A percentile compares a stretch with the other conserved stretches of the same genome.
These are phyloP conservation scores for Scleroderma bovista DNA, from an alignment of 768 basidiomycete genomes.

Conservation along the genomic window DNA sequence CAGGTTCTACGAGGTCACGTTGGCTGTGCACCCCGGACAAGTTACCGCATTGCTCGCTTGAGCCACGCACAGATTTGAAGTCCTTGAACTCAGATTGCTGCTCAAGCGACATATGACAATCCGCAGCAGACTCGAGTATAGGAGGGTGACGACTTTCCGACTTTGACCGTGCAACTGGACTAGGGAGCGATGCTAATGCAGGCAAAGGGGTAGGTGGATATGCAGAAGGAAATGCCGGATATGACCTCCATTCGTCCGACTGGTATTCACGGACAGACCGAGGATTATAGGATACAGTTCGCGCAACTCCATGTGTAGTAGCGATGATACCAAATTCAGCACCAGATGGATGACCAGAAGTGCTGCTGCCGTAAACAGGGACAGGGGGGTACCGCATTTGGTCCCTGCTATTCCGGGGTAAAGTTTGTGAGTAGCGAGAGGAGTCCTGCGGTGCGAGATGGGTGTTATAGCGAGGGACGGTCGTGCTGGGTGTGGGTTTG, in stretches of 20 bases:
- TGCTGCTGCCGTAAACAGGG: constrained; percentile 37
- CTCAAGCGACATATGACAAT: constrained; percentile 70
- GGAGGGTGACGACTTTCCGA: constrained; percentile 12
- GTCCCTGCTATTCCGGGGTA: constrained; percentile 21
- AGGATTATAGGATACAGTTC: constrained; percentile 2
- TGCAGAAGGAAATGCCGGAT: constrained; percentile 71
- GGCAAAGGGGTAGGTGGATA: constrained; percentile 68
- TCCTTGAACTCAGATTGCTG: constrained; percentile 52
- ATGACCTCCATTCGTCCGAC: constrained; percentile 68
- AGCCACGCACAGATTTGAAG: constrained; percentile 53
- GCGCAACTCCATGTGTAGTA: neutral
- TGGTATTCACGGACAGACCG: constrained; percentile 29
- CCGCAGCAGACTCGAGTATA: constrained; percentile 44
- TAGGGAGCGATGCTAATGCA: constrained; percentile 30
- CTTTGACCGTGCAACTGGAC: constrained; percentile 5
- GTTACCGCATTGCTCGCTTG: constrained; percentile 48
- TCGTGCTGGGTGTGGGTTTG: constrained; percentile 13
- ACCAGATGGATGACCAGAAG: constrained; percentile 21
- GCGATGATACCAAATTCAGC: constrained; percentile 10
- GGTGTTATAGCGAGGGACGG: constrained; percentile 18
- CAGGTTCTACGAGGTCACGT: constrained; percentile 1
- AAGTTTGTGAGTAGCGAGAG: constrained; percentile 18
- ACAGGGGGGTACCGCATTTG: constrained; percentile 60
- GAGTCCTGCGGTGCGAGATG: constrained; percentile 17
- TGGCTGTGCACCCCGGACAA: constrained; percentile 36